These are phyloP conservation scores for Parsonsia alboflavescens DNA, from an alignment of 257 asterid genomes.

Conservation along the genomic window DNA sequence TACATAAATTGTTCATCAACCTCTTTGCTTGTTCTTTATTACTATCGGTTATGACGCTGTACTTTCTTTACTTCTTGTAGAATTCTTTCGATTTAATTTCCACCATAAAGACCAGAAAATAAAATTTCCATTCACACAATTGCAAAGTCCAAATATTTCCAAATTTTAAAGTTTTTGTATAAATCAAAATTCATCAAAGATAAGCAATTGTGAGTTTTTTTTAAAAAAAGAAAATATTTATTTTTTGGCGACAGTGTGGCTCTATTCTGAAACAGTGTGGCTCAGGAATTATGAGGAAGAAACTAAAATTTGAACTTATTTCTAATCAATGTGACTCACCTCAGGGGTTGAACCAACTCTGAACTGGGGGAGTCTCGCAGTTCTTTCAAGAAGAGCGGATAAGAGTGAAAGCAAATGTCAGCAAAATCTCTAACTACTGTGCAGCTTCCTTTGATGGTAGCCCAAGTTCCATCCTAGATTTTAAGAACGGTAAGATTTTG, in stretches of 20 bases:
- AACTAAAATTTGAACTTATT: neutral
- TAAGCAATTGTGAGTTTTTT: too few species aligned
- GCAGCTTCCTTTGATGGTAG: constrained; percentile 75
- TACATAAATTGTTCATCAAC: neutral
- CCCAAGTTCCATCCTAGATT: constrained; percentile 87
- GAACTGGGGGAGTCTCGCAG: constrained; percentile 49
- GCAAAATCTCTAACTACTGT: constrained; percentile 82
- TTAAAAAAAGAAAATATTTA: too few species aligned
- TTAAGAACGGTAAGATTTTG: constrained; percentile 10
- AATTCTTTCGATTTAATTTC: neutral
- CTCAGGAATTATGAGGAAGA: neutral
- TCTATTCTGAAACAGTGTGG: neutral
- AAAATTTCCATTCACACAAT: neutral
- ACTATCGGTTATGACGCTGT: neutral
- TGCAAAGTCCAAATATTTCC: neutral
- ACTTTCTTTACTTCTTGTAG: neutral
- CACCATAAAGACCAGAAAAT: neutral
- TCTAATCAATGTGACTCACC: constrained; percentile 30
- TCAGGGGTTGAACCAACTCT: constrained; percentile 58
- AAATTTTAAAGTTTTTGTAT: neutral
- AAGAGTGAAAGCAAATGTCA: constrained; percentile 85
- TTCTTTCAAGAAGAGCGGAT: constrained; percentile 60
- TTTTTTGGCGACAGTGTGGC: neutral
- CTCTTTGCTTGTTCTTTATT: neutral
- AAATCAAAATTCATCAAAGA: neutral